Evolutionary conservation across 345 rosid species (phyloP).

Genomic region (Salix arbutifolia): DNA sequence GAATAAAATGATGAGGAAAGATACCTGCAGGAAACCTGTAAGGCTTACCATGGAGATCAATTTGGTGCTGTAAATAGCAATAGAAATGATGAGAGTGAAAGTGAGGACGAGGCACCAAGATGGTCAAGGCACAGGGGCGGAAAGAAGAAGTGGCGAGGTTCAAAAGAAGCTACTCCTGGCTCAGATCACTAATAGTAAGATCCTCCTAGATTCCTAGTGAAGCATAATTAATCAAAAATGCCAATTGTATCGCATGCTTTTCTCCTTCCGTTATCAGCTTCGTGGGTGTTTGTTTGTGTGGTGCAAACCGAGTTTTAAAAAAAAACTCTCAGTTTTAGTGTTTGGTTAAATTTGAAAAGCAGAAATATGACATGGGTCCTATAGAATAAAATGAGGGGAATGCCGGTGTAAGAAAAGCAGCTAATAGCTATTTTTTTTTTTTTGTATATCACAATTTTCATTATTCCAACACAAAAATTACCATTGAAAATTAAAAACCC

Average conservation of each 20-base stretch:
- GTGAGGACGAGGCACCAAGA: conserved; percentile 94
- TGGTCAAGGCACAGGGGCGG: conserved; percentile 95
- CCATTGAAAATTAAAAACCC: too few relatives aligned
- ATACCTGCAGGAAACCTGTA: conserved; percentile 40
- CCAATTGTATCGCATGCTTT: neutral
- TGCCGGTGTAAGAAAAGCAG: too few relatives aligned
- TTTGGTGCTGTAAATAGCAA: conserved; percentile 45
- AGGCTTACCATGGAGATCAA: conserved; percentile 43
- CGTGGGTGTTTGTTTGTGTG: too few relatives aligned
- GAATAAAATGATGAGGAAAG: conserved; percentile 40
- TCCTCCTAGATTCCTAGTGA: neutral
- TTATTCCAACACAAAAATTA: too few relatives aligned
- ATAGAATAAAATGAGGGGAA: too few relatives aligned
- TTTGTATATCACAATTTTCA: too few relatives aligned
- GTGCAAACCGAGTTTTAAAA: too few relatives aligned
- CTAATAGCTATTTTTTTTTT: too few relatives aligned
- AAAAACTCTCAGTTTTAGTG: too few relatives aligned
- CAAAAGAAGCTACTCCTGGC: conserved; percentile 15
- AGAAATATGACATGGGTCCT: too few relatives aligned
- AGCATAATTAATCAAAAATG: neutral
- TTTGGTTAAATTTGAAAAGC: too few relatives aligned
- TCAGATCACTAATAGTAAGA: conserved; percentile 9
- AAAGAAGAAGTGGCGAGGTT: conserved; percentile 42
- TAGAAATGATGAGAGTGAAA: conserved; percentile 74
- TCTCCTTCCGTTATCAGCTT: neutral